Percentiles rank a stretch among this genome's conserved stretches.
These are phyloP conservation scores for Tilletia walkeri DNA, from an alignment of 1,284 basidiomycete species.

Conservation along the genomic window DNA sequence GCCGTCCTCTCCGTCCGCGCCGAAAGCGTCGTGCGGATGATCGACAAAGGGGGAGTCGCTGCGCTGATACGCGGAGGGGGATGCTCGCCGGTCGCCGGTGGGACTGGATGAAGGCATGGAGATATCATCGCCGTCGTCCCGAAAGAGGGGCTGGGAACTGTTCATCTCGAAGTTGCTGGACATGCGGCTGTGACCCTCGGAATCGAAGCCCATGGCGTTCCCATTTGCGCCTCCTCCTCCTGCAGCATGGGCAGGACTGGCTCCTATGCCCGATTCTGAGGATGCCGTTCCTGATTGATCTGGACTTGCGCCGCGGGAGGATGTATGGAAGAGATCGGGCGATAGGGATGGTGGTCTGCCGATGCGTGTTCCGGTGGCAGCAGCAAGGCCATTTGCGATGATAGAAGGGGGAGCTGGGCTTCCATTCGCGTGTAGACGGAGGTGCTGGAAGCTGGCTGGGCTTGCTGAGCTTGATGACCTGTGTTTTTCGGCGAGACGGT, in stretches of 20 bases:
- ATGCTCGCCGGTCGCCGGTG: not conserved
- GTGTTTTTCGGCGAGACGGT: too few relatives aligned
- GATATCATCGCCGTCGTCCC: not conserved
- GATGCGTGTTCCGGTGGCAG: too few relatives aligned
- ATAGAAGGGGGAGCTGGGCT: too few relatives aligned
- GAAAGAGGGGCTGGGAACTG: not conserved
- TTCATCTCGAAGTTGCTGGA: not conserved
- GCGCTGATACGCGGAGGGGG: not conserved
- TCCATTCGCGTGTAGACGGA: too few relatives aligned
- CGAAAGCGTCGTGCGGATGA: not conserved
- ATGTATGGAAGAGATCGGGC: not conserved
- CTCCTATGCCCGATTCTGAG: not conserved
- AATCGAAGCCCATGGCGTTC: not conserved
- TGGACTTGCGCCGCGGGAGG: not conserved
- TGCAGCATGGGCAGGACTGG: not conserved
- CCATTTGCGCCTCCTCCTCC: not conserved
- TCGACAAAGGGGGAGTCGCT: not conserved
- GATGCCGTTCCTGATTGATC: not conserved
- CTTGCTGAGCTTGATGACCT: too few relatives aligned
- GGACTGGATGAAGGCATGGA: not conserved
- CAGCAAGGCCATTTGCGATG: too few relatives aligned
- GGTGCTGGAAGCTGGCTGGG: too few relatives aligned
- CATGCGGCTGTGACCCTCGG: too few relatives aligned
- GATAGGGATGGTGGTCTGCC: not conserved
- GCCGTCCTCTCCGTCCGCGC: not conserved